A percentile compares a stretch with the other conserved stretches of the same genome.
These are phyloP conservation scores for Typha latifolia DNA, from an alignment of 176 grass and related monocot species.

Conservation along the genomic window DNA sequence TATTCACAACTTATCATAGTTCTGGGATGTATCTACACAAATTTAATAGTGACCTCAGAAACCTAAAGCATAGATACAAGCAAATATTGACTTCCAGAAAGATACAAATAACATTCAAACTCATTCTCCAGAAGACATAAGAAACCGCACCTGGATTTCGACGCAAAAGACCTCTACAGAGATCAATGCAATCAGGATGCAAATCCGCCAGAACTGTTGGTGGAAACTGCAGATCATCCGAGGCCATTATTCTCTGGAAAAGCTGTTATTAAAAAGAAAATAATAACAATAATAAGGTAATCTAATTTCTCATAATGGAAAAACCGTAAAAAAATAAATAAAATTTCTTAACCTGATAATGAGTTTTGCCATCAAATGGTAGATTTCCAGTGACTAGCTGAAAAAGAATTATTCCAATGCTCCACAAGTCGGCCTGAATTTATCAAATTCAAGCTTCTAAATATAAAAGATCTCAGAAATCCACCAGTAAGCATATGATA, in stretches of 20 bases:
- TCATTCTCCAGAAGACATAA: background rate
- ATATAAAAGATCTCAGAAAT: background rate
- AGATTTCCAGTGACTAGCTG: constrained; percentile 57
- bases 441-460: constrained; percentile 1
- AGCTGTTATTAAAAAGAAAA: constrained; percentile 27
- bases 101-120: background rate
- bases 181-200: constrained; percentile 44
- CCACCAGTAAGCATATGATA: constrained; percentile 2
- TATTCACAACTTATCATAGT: too few relatives aligned
- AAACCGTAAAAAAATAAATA: background rate
- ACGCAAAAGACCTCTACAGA: constrained; percentile 49
- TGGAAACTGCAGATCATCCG: constrained; percentile 50
- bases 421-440: constrained; percentile 79
- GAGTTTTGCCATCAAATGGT: constrained; percentile 34
- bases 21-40: too few relatives aligned
- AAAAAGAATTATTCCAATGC: constrained; percentile 62
- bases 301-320: background rate
- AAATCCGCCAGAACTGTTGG: constrained; percentile 37
- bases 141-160: constrained; percentile 40
- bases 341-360: constrained; percentile 26
- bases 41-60: too few relatives aligned
- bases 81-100: background rate
- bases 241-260: constrained; percentile 42
- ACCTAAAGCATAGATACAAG: background rate
- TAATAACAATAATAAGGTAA: background rate